Base-by-base conservation (phyloP, 495 filamentous ascomycete species). In the Elasticomyces elasticus region DNA sequence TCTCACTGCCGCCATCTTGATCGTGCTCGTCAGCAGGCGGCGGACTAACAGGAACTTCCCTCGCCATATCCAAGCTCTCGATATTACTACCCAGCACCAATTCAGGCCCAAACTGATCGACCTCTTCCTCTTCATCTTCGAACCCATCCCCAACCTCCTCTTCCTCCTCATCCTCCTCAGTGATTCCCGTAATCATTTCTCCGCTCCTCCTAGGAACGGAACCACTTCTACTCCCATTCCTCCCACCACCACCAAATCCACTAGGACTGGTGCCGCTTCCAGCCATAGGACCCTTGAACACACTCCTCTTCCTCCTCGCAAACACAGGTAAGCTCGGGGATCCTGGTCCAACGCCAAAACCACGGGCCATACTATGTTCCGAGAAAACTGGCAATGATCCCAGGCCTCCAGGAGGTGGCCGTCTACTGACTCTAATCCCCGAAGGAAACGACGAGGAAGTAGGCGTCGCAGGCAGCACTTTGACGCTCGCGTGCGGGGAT, bases 391-490 rank as follows among this genome's bases (percentile, higher is more conserved):
- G 74, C 69, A 38, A 61, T 42, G 5, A 69, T 66, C 60, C 64
- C 67, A 31, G 56, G 3, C 38, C 40, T 22, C 46, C 41, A 19
- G 59, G 59, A 5, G 41, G 43, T 9, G 59, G 64, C 42, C 81
- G 82, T 48, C 92, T 79, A 2, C 92, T 87, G 23, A 95, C 72
- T 12, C 91, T 84, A 53, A 95, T 86, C 58, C 92, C 91, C 38
- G 82, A 86, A 0, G 91, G 92, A 64, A 96, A 94, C 15, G 81
- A 69, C 30, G 48, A 42, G 6, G 78, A 69, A 1, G 86, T 94
- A 0, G 92, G 92, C 0, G 92, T 97, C 0, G 91, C 86, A 1
- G 92, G 92, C 3, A 97, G 79, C 15, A 97, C 86, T 71, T 97
- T 97, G 65, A 95, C 81, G 0, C 90, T 95, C 49, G 83, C 77